Evolutionary conservation across 352 stramenopile species (phyloP), one percentile per base, ranked within the genome.

Genomic region (Pythium scleroteichum): DNA sequence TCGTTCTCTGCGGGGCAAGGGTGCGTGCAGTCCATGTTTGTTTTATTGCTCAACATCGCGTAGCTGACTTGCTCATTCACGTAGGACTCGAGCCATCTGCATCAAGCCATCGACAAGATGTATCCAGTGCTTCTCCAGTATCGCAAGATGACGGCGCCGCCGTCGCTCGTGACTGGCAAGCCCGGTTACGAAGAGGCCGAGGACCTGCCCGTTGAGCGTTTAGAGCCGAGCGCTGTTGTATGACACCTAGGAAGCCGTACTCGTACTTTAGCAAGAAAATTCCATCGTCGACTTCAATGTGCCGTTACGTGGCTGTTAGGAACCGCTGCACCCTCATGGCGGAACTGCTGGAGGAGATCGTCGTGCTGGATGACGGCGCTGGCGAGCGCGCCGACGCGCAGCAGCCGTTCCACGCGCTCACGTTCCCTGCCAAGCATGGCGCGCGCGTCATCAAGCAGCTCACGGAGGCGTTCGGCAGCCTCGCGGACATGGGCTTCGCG

Each of bases 1-100:
- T 99, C 33, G 96, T 98, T 13, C 73, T 97, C 24, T 97, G 85
- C 8, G 90, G 90, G 9, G 88, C 71, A 45, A 97, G 90, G 66
- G 71, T 72, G 59, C 26, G 53, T 44, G n/a, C n/a, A n/a, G n/a
- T n/a, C n/a, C n/a, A n/a, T n/a, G n/a, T n/a, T n/a, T n/a, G n/a
- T n/a, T n/a, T n/a, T n/a, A n/a, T n/a, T n/a, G n/a, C n/a, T n/a
- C n/a, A n/a, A n/a, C n/a, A n/a, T n/a, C n/a, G n/a, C n/a, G n/a
- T n/a, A n/a, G n/a, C n/a, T n/a, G n/a, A n/a, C 35, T 47, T 35
- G 8, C 3, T 2, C 17, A 26, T n/a, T 41, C 7, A 9, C 26
- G n/a, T 33, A 78, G 70, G 66, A 75, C 38, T 64, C 75, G 20
- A 53, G 61, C 46, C 59, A 91, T 62, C 66, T 96, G 33, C 63